phyloP scores from a whole-genome alignment of 2,329 filamentous ascomycete genomes.

The Epichloe aotearoae region DNA sequence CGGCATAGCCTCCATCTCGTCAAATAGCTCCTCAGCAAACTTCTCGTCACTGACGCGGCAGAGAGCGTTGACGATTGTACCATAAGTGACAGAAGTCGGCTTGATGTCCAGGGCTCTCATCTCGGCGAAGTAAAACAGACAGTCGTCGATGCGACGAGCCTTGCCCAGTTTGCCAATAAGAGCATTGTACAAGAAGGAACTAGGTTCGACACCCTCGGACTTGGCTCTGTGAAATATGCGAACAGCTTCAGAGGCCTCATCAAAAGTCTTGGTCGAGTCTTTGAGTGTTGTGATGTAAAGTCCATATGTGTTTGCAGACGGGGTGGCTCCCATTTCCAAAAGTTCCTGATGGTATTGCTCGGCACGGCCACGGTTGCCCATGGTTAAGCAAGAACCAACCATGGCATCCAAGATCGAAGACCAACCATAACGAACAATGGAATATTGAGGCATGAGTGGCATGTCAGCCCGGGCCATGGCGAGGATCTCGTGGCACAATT shows the following conservation, averaged over 20 bases:
- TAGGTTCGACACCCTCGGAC: constrained; percentile 86
- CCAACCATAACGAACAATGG: constrained; percentile 88
- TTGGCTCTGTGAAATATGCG: constrained; percentile 95
- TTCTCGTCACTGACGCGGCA: constrained; percentile 96
- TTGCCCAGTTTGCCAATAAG: constrained; percentile 97
- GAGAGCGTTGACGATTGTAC: constrained; percentile 93
- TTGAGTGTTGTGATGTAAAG: constrained; percentile 99
- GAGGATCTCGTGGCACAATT: constrained; percentile 73
- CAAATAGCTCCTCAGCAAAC: constrained; percentile 93
- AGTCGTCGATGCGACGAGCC: constrained; percentile 94
- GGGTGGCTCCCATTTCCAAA: constrained; percentile 76
- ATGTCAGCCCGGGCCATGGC: constrained; percentile 83
- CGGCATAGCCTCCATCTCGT: constrained; percentile 97
- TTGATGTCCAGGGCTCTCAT: constrained; percentile 90
- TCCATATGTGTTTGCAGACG: constrained; percentile 94
- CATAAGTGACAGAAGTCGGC: constrained; percentile 94
- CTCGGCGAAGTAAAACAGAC: constrained; percentile 93
- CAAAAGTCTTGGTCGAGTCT: constrained; percentile 93
- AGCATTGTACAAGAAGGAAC: constrained; percentile 95
- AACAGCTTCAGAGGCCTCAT: constrained; percentile 91
- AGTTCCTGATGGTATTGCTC: constrained; percentile 85
- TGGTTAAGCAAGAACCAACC: constrained; percentile 79
- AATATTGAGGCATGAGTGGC: constrained; percentile 70
- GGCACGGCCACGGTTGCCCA: constrained; percentile 68
- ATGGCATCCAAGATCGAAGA: constrained; percentile 92